phyloP scores from a whole-genome alignment of 139 green algal genomes.

The Chlamydomonas sp. region DNA sequence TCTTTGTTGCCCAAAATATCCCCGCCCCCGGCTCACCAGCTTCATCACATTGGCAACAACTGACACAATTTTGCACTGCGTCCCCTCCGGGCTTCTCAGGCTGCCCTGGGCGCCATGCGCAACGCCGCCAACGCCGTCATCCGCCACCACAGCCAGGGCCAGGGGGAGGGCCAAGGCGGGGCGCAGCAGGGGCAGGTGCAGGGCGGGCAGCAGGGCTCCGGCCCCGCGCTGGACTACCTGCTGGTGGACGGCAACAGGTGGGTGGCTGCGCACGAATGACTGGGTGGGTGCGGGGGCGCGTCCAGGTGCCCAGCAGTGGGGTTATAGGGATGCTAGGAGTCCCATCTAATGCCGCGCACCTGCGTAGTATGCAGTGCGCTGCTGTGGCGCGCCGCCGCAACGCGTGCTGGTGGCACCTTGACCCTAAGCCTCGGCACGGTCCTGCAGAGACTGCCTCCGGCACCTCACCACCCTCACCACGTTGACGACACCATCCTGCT shows the following conservation, averaged over 20 bases:
- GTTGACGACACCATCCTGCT: no score
- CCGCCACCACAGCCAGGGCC: not conserved
- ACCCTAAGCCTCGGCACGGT: no score
- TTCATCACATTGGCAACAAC: slow-evolving; percentile 39
- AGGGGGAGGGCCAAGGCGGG: not conserved
- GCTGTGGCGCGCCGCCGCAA: no score
- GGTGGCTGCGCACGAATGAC: not conserved
- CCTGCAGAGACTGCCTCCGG: no score
- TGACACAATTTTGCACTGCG: slow-evolving; percentile 31
- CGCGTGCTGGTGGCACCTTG: no score
- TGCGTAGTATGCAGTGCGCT: no score
- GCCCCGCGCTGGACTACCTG: slow-evolving; percentile 55
- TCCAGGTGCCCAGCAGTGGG: no score
- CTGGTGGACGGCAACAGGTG: slow-evolving; percentile 86
- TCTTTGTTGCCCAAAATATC: no score
- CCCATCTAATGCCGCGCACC: no score
- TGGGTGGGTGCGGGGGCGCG: no score
- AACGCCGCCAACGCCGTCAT: slow-evolving; percentile 58
- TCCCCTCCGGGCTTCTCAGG: slow-evolving; percentile 14
- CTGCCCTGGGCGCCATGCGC: slow-evolving; percentile 80
- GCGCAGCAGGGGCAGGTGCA: not conserved
- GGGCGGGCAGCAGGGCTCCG: not conserved
- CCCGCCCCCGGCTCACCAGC: not conserved
- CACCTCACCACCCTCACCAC: no score
- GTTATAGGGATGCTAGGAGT: no score